Percentiles rank a stretch among this genome's conserved stretches.
phyloP scores from a whole-genome alignment of 2,329 filamentous ascomycete genomes.

The Pseudogymnoascus sp. region DNA sequence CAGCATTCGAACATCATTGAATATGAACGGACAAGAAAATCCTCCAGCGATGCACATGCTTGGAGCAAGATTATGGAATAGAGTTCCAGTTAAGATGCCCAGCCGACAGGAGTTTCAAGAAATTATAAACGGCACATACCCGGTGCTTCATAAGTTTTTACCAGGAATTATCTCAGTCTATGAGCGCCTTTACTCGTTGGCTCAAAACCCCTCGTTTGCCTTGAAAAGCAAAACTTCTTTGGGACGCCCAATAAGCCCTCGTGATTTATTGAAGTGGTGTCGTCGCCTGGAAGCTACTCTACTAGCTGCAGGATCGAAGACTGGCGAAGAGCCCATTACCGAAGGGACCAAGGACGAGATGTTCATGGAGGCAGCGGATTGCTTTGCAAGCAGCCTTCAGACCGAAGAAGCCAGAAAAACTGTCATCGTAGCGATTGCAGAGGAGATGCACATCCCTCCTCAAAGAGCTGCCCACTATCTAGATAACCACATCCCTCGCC shows the following conservation, averaged over 20 bases:
- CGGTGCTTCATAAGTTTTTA: conserved; percentile 56
- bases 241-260: conserved; percentile 49
- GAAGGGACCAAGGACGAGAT: conserved; percentile 71
- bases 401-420: conserved; percentile 50
- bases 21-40: conserved; percentile 57
- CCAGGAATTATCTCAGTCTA: conserved; percentile 53
- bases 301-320: conserved; percentile 49
- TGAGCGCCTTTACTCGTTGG: conserved; percentile 40
- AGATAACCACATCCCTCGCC: conserved; percentile 59
- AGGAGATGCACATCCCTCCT: conserved; percentile 78
- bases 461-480: conserved; percentile 75
- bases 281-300: conserved; percentile 63
- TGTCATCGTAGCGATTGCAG: conserved; percentile 64
- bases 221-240: conserved; percentile 41
- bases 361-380: conserved; percentile 88
- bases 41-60: conserved; percentile 62
- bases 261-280: conserved; percentile 90
- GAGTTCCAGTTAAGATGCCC: conserved; percentile 60
- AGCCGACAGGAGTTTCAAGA: conserved; percentile 61
- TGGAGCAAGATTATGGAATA: conserved; percentile 78
- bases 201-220: conserved; percentile 33
- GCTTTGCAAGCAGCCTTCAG: conserved; percentile 75
- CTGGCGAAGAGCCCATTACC: conserved; percentile 60
- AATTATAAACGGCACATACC: conserved; percentile 63
- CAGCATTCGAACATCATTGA: conserved; percentile 71